Evolutionary conservation across 306 rosid species (phyloP).

Genomic region (Astragalus glycyphyllos): DNA sequence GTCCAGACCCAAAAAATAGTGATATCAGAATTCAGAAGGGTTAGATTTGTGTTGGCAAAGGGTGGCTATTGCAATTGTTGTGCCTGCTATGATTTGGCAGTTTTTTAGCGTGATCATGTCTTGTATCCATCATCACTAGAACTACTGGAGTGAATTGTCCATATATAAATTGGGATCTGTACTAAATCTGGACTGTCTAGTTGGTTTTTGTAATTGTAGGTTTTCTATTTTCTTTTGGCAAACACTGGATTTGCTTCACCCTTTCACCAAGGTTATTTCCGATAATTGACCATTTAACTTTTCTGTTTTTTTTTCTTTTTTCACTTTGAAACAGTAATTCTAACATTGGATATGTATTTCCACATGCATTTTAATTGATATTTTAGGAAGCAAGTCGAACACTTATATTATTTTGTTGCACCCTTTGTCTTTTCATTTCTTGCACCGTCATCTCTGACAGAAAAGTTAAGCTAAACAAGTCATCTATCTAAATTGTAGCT

Average conservation of each 20-base stretch:
- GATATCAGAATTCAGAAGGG: conserved; percentile 26
- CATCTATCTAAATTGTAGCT: neutral
- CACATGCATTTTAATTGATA: neutral
- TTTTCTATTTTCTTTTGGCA: conserved; percentile 13
- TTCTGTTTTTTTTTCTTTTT: neutral
- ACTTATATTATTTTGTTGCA: too few relatives aligned
- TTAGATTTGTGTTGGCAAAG: conserved; percentile 28
- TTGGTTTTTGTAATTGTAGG: neutral
- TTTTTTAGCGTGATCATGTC: conserved; percentile 23
- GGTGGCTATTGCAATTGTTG: conserved; percentile 17
- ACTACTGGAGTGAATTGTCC: conserved; percentile 30
- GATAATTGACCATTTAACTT: neutral
- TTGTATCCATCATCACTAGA: neutral
- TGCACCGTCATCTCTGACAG: neutral
- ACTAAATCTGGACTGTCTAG: conserved; percentile 19
- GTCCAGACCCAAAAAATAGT: conserved; percentile 23
- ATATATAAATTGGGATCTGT: neutral
- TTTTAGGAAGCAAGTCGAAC: too few relatives aligned
- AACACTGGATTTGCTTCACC: conserved; percentile 18
- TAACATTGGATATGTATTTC: too few relatives aligned
- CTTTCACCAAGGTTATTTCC: neutral
- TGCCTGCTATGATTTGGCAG: conserved; percentile 36
- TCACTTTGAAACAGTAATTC: neutral
- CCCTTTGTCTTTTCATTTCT: neutral
- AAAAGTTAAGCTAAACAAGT: neutral